phyloP scores from a whole-genome alignment of 345 rosid species.

The Carallia brachiata region DNA sequence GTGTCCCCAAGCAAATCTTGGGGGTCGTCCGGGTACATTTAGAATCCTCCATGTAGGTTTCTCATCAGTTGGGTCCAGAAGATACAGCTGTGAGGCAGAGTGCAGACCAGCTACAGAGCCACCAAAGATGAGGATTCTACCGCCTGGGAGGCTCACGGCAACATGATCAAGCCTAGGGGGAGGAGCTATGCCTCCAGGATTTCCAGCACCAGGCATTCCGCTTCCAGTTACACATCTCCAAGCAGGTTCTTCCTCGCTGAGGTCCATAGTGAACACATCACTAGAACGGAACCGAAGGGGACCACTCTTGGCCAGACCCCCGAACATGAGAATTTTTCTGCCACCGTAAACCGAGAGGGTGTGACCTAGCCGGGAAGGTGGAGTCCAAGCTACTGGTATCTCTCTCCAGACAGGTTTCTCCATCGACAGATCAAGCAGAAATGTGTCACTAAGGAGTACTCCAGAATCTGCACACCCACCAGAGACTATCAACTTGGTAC shows the following conservation, averaged over 20 bases:
- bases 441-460: constrained; percentile 84
- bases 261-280: constrained; percentile 85
- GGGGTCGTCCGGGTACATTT: constrained; percentile 79
- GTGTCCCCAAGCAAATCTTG: constrained; percentile 93
- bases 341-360: constrained; percentile 81
- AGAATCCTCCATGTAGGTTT: constrained; percentile 88
- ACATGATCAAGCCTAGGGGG: constrained; percentile 93
- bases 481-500: constrained; percentile 78
- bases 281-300: constrained; percentile 83
- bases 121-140: constrained; percentile 77
- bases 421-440: constrained; percentile 79
- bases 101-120: constrained; percentile 91
- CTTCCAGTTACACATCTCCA: constrained; percentile 84
- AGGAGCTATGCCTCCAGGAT: constrained; percentile 81
- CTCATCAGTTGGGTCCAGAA: constrained; percentile 83
- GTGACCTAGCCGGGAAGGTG: constrained; percentile 84
- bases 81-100: constrained; percentile 85
- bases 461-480: constrained; percentile 95
- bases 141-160: constrained; percentile 77
- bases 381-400: constrained; percentile 86
- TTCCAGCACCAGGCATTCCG: constrained; percentile 87
- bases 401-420: constrained; percentile 90
- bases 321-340: constrained; percentile 82
- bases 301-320: constrained; percentile 86
- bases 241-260: constrained; percentile 80